A percentile compares a stretch with the other conserved stretches of the same genome.
Conservation (phyloP, 345 rosid genomes). For the Euphorbia peplus region DNA sequence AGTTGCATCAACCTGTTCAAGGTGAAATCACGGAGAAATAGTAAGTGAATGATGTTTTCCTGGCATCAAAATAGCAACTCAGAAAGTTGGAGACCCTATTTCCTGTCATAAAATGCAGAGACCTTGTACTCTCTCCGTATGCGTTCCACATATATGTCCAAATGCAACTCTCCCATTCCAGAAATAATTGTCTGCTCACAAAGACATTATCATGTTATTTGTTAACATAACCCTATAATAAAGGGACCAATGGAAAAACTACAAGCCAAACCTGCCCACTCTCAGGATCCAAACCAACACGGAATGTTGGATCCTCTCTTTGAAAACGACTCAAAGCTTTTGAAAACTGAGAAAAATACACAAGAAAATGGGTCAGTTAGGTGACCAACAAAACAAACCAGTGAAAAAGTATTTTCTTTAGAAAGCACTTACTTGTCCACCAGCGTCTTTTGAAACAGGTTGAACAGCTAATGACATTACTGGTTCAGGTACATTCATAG, state of each 20-base stretch:
- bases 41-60: background rate
- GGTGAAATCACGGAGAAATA: background rate
- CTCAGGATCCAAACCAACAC: constrained; percentile 97
- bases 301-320: constrained; percentile 97
- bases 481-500: constrained; percentile 99
- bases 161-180: constrained; percentile 99
- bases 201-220: constrained; percentile 10
- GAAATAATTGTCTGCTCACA: constrained; percentile 85
- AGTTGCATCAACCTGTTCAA: constrained; percentile 84
- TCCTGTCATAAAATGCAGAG: constrained; percentile 11
- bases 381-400: background rate
- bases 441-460: constrained; percentile 92
- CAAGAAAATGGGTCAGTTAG: background rate
- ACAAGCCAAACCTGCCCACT: constrained; percentile 73
- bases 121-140: constrained; percentile 96
- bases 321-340: constrained; percentile 96
- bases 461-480: constrained; percentile 98
- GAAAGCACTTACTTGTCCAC: constrained; percentile 79
- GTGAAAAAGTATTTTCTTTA: background rate
- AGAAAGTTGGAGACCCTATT: background rate
- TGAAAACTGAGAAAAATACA: constrained; percentile 58
- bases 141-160: constrained; percentile 94
- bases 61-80: background rate
- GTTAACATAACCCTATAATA: background rate
- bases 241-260: constrained; percentile 5